Base-by-base conservation (phyloP, 2,329 filamentous ascomycete species). In the Fusarium newnesense region DNA sequence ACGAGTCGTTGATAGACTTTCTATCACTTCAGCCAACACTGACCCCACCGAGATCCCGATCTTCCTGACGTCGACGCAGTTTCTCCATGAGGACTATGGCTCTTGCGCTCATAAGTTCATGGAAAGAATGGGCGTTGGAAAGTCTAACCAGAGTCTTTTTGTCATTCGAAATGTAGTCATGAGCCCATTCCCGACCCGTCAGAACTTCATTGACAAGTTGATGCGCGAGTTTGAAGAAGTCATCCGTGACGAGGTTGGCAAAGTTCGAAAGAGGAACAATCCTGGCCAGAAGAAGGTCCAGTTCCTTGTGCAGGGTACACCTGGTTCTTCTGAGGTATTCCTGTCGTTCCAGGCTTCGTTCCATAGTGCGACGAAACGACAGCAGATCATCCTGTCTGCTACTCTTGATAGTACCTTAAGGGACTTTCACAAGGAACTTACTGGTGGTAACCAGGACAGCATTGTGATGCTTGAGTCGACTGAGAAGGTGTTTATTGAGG, bases 161-260 rank as follows among this genome's bases (percentile, higher is more conserved):
- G 84, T 86, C 3, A 56, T 87, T 13, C 80, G 84, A 13, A 87
- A 86, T 32, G 85, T 87, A 0, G 83, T 85, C 39, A 87, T 87
- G 85, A 84, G 81, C 9, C 83, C 84, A 2, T 85, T 83, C 49
- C 82, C 83, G 0, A 83, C 82, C 4, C 80, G 82, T 21, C 77
- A 76, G 2, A 79, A 81, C 46, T 85, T 86, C 67, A 80, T 85
- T 42, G 76, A 77, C 18, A 77, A 80, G 5, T 60, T 86, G 13
- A 83, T 82, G 13, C 47, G 64, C 0, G 77, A 78, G 24, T 80
- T 85, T 34, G 76, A 79, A 46, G 42, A 79, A 0, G 74, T 78
- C 2, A 80, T 83, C 15, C 65, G 68, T 7, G 60, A 77, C 1
- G 82, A 84, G 54, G 70, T 74, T 1, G 39, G 79, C 60, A 61